Conservation (phyloP, 1,139 yeast genomes). For the Blastobotrys capitulatus region DNA sequence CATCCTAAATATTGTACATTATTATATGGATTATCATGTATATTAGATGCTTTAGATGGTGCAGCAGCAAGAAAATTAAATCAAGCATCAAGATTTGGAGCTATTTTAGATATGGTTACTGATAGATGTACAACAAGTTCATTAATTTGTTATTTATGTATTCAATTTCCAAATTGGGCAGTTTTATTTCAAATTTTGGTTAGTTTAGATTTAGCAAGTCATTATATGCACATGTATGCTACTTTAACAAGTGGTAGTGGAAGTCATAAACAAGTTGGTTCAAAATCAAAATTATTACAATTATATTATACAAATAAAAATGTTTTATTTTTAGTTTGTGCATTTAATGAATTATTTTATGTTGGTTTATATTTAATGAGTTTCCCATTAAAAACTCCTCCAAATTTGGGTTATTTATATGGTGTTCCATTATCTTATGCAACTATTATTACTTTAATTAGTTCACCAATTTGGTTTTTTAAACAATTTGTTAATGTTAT, state of each 20-base stretch:
- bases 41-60: conserved; percentile 95
- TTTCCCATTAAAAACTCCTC: conserved; percentile 46
- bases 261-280: conserved; percentile 81
- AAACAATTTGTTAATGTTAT: conserved; percentile 88
- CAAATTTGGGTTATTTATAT: conserved; percentile 37
- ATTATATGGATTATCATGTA: conserved; percentile 80
- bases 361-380: conserved; percentile 79
- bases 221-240: conserved; percentile 98
- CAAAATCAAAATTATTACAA: conserved; percentile 65
- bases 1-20: conserved; percentile 75
- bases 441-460: conserved; percentile 54
- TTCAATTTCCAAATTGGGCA: conserved; percentile 63
- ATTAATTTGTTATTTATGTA: conserved; percentile 76
- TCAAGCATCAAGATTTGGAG: conserved; percentile 92
- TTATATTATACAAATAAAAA: conserved; percentile 81
- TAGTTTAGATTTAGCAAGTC: conserved; percentile 87
- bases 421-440: conserved; percentile 54
- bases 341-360: conserved; percentile 87
- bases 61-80: conserved; percentile 85
- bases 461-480: conserved; percentile 84
- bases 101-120: conserved; percentile 97
- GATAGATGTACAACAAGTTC: conserved; percentile 96
- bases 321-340: conserved; percentile 84
- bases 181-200: conserved; percentile 80
- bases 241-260: conserved; percentile 72